Base-by-base conservation (phyloP, 371 early-diverging fungal genomes). In the Mucor lusitanicus region DNA sequence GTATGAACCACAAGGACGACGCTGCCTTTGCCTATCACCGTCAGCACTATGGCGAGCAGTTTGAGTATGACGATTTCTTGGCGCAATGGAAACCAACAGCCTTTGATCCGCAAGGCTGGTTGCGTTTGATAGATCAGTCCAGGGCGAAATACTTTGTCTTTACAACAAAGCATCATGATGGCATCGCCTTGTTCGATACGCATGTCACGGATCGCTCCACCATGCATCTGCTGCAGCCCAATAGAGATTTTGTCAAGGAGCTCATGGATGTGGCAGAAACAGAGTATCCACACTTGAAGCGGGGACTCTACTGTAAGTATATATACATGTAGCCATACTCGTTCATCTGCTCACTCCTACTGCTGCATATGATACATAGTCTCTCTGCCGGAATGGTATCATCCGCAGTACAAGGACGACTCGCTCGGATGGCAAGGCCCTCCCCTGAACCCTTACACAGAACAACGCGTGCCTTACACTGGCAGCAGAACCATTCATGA, bases 321-420 rank as follows among this genome's bases (percentile, higher is more conserved):
- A 15, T 35, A 35, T 11, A 30, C 35, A 35, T 35, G 32, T 32
- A 32, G 32, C n/a, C n/a, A n/a, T n/a, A n/a, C 32, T 32, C 32
- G 7, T 32, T 32, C 35, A 35, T 35, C 37, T 30, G 30, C 30
- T 35, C 11, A 35, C 35, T 44, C 63, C 21, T 28, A 21, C 35
- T 44, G 59, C 21, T 28, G 17, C 6, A 6, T 30, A 30, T 30
- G 3, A 30, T 30, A n/a, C n/a, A n/a, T 46, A 80, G 80, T 77
- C 53, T 80, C 80, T 19, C 30, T 80, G 37, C 80, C 80, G 6
- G 80, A 80, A 64, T 80, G 80, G 80, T 80, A 73, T 56, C 68
- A 80, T 61, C 75, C 80, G 13, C 59, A 62, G 1, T 80, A 80
- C 35, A 57, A 65, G 3, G 63, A 63, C 56, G 72, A 75, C 6